Base-by-base conservation (phyloP, 1,284 basidiomycete species). In the Trametes versicolor region DNA sequence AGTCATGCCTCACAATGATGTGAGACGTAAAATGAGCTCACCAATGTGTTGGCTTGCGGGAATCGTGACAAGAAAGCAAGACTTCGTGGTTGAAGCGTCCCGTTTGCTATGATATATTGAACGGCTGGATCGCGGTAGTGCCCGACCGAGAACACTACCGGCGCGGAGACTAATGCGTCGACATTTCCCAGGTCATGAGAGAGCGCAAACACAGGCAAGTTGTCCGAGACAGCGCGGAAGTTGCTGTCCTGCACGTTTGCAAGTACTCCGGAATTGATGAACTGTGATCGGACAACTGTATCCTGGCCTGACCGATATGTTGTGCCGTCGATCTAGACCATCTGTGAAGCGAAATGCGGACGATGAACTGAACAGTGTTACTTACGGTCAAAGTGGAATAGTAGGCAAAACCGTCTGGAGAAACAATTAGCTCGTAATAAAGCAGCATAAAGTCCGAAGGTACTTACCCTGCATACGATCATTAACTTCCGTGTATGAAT, bases 141-240 rank as follows among this genome's bases (percentile, higher is more conserved):
- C 23, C 88, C 88, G 39, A 90, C 78, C 7, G 85, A 80, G 68
- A 86, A 82, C 9, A 89, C 77, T 1, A 85, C 80, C 0, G 87
- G 82, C 1, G 74, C 65, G 12, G 81, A 75, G n/a, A 80, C 63
- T 21, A n/a, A n/a, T n/a, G 60, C 47, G 23, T 67, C 74, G 41
- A 89, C 76, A 8, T 71, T 77, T 0, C 86, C 86, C 47, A 89
- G 81, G 70, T 89, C 80, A 49, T 85, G 83, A 9, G 87, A 82
- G 63, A 89, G 80, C 9, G 81, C 89, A 69, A 91, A 89, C 5
- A 91, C 87, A 21, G 88, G 88, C 87, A 88, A 91, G 64, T 84
- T 76, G 72, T 90, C 75, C 47, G 78, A 78, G 55, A 90, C 82
- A 2, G 86, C 82, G 25, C 89, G 85, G 79, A 87, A 91, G 51